A percentile compares a stretch with the other conserved stretches of the same genome.
Evolutionary conservation across 176 grass and related monocot genomes (phyloP).

Genomic region (Triticum aestivum): IWGSC_CS_RefSeq_v2.1 NC_057800.1:529826249-529826748

Average conservation of each 20-base stretch:
- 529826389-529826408: not conserved
- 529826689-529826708: no score
- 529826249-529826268: not conserved
- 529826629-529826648: no score
- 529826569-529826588: no score
- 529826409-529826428: constrained; percentile 17
- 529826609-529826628: no score
- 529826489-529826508: not conserved
- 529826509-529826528: no score
- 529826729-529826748: no score
- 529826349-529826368: constrained; percentile 24
- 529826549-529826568: no score
- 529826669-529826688: no score
- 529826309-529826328: not conserved
- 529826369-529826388: not conserved
- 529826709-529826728: no score
- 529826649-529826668: no score
- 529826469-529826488: not conserved
- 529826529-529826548: no score
- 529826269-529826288: constrained; percentile 18
- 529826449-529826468: not conserved
- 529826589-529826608: no score
- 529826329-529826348: not conserved
- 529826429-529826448: not conserved
- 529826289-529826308: not conserved